Percentiles rank a stretch among this genome's conserved stretches.
Evolutionary conservation across 176 grass and related monocot genomes (phyloP).

Genomic region (Aegilops bicornis): DNA sequence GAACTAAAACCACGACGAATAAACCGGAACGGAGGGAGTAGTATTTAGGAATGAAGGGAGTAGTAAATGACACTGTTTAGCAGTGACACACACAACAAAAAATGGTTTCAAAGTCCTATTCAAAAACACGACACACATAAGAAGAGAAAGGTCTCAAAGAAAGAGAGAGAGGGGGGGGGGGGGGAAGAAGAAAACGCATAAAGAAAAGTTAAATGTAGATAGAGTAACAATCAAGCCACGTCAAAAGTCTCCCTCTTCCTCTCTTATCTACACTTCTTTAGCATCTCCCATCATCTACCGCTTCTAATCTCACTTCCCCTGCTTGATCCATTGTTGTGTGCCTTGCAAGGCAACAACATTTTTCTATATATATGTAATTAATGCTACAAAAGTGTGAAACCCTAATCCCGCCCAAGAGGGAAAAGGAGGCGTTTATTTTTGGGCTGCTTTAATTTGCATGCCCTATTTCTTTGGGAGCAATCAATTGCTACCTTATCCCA

Average conservation of each 20-base stretch:
- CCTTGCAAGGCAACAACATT: neutral
- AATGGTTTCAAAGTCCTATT: neutral
- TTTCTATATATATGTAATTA: neutral
- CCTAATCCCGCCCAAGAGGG: neutral
- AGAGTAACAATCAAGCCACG: slow-evolving; percentile 34
- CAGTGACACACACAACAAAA: slow-evolving; percentile 12
- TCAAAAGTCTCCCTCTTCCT: neutral
- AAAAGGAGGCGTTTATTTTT: neutral
- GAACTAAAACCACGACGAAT: no score
- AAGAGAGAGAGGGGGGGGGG: no score
- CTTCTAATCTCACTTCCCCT: neutral
- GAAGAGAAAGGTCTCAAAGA: no score
- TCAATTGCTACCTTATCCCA: slow-evolving; percentile 12
- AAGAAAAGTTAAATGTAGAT: neutral
- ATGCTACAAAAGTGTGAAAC: neutral
- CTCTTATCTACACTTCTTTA: neutral
- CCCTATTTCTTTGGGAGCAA: neutral
- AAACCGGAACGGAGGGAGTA: no score
- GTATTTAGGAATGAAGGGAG: no score
- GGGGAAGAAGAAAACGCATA: neutral
- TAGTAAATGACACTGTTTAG: neutral
- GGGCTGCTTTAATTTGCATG: neutral
- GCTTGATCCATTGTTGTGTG: neutral
- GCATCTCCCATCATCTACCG: slow-evolving; percentile 2
- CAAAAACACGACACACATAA: neutral